A percentile compares a stretch with the other conserved stretches of the same genome.
phyloP scores from a whole-genome alignment of 2,329 filamentous ascomycete species.

The Epichloe coenophiala region DNA sequence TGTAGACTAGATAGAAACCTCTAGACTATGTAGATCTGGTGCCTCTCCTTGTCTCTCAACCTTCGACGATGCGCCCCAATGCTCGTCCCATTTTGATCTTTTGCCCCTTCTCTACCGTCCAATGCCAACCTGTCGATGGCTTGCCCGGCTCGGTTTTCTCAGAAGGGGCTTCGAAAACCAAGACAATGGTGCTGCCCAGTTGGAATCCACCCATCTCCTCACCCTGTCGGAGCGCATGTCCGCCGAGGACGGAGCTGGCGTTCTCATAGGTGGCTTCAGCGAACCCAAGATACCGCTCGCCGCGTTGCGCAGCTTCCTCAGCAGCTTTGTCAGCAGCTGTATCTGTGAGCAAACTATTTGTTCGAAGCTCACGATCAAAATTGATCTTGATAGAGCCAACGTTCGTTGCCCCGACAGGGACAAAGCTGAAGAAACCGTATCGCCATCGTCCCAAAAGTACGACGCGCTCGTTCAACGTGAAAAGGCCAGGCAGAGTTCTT shows the following conservation, averaged over 20 bases:
- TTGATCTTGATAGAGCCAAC: conserved; percentile 95
- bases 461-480: conserved; percentile 92
- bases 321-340: conserved; percentile 81
- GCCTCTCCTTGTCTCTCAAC: conserved; percentile 12
- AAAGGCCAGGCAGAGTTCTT: conserved; percentile 80
- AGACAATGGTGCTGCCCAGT: conserved; percentile 83
- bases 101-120: conserved; percentile 78
- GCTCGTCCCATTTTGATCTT: conserved; percentile 81
- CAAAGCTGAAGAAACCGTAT: conserved; percentile 94
- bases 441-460: conserved; percentile 89
- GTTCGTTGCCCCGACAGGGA: conserved; percentile 91
- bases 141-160: conserved; percentile 39
- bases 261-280: conserved; percentile 78
- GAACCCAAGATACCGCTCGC: conserved; percentile 80
- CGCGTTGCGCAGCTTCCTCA: conserved; percentile 58
- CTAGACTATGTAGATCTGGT: background rate
- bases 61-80: conserved; percentile 58
- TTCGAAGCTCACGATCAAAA: conserved; percentile 87
- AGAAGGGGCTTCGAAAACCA: conserved; percentile 87
- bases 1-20: background rate
- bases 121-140: conserved; percentile 61
- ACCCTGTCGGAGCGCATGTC: conserved; percentile 70
- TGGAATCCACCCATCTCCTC: conserved; percentile 99
- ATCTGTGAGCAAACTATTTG: conserved; percentile 84
- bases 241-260: conserved; percentile 64